Base-by-base conservation (phyloP, 2,329 filamentous ascomycete genomes). In the Beauveria australis region DNA sequence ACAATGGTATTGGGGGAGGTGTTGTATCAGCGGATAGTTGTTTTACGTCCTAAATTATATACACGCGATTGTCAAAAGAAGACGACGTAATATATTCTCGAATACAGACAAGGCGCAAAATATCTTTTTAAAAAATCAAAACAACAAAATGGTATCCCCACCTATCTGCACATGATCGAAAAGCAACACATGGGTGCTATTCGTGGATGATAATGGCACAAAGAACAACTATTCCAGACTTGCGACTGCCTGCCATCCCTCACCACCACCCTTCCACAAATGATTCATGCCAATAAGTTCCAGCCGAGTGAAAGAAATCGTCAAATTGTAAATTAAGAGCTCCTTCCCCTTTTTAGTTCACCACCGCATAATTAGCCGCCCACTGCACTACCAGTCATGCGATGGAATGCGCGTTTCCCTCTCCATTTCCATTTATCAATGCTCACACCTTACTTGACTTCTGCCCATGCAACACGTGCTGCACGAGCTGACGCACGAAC, bases 381-480 rank as follows among this genome's bases (percentile, higher is more conserved):
- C 43, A 54, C 41, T 40, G 49, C 41, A 53, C 7, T 24, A 46
- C 37, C 40, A 22, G 47, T 48, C 26, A 30, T 8, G 22, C 37
- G 12, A 18, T 51, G 41, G 30, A n/a, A 30, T 60, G 40, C 43
- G 46, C 37, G 30, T 37, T 46, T 26, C 30, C 12, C 14, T 30
- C 9, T 14, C 9, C 16, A 24, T 33, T 40, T 48, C 24, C 16
- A n/a, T 56, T 28, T n/a, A 43, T 30, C 12, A 30, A 33, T 28
- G 3, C 14, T 33, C 24, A 37, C 26, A 2, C 30, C 30, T 30
- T 61, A 71, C 57, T 70, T 74, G 56, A 75, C 63, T 37, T 72
- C 70, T n/a, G 71, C 72, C 82, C 82, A 85, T 7, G 75, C 76
- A 55, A 72, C 73, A 59, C 80, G 75, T 4, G 81, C 80, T 61